Evolutionary conservation across 129 eudicot genomes (phyloP).

Genomic region (Lactuca sativa): DNA sequence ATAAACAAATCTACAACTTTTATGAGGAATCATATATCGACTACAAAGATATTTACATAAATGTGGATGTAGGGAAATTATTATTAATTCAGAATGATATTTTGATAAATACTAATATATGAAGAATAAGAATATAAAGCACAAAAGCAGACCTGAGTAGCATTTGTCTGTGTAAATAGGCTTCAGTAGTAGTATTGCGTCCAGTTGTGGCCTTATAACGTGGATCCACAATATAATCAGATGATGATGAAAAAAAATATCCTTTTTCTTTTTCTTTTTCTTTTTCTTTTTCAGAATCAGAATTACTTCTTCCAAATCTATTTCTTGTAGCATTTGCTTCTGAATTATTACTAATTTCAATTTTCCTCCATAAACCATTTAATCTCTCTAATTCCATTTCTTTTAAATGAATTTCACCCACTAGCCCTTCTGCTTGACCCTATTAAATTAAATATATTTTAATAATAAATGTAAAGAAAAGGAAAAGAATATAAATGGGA

Average conservation of each 20-base stretch:
- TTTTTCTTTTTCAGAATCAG: constrained; percentile 9
- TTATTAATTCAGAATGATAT: constrained; percentile 49
- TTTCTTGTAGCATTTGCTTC: constrained; percentile 63
- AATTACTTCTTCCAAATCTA: constrained; percentile 56
- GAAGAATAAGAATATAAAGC: constrained; percentile 74
- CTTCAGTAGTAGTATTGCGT: constrained; percentile 38
- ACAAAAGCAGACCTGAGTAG: constrained; percentile 90
- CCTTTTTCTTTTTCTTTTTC: constrained; percentile 16
- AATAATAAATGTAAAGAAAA: not conserved
- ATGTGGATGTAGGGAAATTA: constrained; percentile 9
- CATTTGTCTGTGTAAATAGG: constrained; percentile 64
- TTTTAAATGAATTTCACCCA: constrained; percentile 66
- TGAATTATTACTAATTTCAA: constrained; percentile 50
- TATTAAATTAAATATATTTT: constrained; percentile 8
- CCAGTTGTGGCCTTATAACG: constrained; percentile 57
- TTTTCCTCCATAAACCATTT: constrained; percentile 59
- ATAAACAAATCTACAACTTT: not conserved
- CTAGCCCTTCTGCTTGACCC: constrained; percentile 93
- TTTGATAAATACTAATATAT: constrained; percentile 71
- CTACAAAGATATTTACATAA: not conserved
- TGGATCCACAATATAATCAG: constrained; percentile 59
- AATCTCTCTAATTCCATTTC: constrained; percentile 82
- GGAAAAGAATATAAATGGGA: not conserved
- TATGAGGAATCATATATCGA: not conserved
- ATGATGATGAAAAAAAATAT: constrained; percentile 19